These are phyloP conservation scores for Penicillium riverlandense DNA, from an alignment of 495 filamentous ascomycete genomes.

Conservation along the genomic window DNA sequence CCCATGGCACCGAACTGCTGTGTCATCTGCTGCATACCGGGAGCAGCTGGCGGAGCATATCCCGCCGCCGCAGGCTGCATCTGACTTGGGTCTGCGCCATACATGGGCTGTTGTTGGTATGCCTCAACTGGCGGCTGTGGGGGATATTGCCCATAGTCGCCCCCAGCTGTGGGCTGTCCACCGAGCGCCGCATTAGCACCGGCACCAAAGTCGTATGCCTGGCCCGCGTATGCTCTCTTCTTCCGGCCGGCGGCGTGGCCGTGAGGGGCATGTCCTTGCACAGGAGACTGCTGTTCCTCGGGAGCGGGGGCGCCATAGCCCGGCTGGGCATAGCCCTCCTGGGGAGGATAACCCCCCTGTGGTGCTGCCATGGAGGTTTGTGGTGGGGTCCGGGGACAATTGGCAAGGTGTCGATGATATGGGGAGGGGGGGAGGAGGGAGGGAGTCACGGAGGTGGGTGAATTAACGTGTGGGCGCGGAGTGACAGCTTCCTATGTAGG, in stretches of 20 bases:
- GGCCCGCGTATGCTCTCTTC: constrained; percentile 88
- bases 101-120: constrained; percentile 51
- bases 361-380: constrained; percentile 44
- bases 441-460: not conserved
- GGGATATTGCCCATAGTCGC: constrained; percentile 51
- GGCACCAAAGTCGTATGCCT: constrained; percentile 86
- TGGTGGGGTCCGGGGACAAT: constrained; percentile 5
- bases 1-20: constrained; percentile 80
- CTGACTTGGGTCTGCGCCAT: constrained; percentile 39
- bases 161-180: constrained; percentile 47
- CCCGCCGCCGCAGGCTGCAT: constrained; percentile 54
- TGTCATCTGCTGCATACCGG: constrained; percentile 66
- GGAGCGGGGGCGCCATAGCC: constrained; percentile 37
- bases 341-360: constrained; percentile 58
- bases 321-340: constrained; percentile 45
- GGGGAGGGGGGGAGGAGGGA: no score
- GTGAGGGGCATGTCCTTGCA: constrained; percentile 20
- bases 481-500: constrained; percentile 15
- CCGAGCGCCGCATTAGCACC: constrained; percentile 77
- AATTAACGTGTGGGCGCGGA: constrained; percentile 16
- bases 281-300: constrained; percentile 22
- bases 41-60: constrained; percentile 50
- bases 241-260: constrained; percentile 56
- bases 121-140: constrained; percentile 41
- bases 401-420: not conserved